Percentiles rank a stretch among this genome's conserved stretches.
These are phyloP conservation scores for Volvariella surrecta DNA, from an alignment of 1,284 basidiomycete species.

Conservation along the genomic window DNA sequence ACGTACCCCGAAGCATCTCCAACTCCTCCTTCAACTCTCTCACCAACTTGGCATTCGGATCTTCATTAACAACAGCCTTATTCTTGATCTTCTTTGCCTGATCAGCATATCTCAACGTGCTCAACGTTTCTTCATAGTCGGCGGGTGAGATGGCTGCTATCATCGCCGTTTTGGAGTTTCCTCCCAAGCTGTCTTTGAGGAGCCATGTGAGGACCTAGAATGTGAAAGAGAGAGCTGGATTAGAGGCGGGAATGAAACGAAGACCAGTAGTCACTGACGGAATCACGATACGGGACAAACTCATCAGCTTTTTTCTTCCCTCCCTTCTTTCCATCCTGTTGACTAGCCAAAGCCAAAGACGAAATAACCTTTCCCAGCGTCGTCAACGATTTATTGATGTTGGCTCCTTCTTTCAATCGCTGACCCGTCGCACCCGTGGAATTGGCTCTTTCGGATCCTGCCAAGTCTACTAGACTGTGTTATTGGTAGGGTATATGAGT, in stretches of 20 bases:
- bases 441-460: slow-evolving; percentile 95
- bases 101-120: slow-evolving; percentile 94
- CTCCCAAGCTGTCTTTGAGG: slow-evolving; percentile 93
- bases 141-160: slow-evolving; percentile 97
- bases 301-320: slow-evolving; percentile 85
- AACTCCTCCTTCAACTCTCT: slow-evolving; percentile 98
- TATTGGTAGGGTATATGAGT: slow-evolving; percentile 3
- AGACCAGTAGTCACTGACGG: slow-evolving; percentile 25
- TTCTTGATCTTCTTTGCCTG: slow-evolving; percentile 99
- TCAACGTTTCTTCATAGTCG: slow-evolving; percentile 96
- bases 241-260: slow-evolving; percentile 4
- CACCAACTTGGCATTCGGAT: slow-evolving; percentile 97
- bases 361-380: slow-evolving; percentile 98
- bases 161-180: slow-evolving; percentile 94
- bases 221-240: background rate
- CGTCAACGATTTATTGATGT: slow-evolving; percentile 74
- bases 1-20: slow-evolving; percentile 72
- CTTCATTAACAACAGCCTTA: slow-evolving; percentile 97
- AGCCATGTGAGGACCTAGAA: slow-evolving; percentile 89
- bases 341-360: slow-evolving; percentile 75
- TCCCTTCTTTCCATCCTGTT: slow-evolving; percentile 60
- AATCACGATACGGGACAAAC: slow-evolving; percentile 92
- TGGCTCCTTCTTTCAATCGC: slow-evolving; percentile 88
- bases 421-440: slow-evolving; percentile 95
- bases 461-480: slow-evolving; percentile 80